A percentile compares a stretch with the other conserved stretches of the same genome.
phyloP scores from a whole-genome alignment of 73 alveolate species.

The Paramecium primaurelia region DNA sequence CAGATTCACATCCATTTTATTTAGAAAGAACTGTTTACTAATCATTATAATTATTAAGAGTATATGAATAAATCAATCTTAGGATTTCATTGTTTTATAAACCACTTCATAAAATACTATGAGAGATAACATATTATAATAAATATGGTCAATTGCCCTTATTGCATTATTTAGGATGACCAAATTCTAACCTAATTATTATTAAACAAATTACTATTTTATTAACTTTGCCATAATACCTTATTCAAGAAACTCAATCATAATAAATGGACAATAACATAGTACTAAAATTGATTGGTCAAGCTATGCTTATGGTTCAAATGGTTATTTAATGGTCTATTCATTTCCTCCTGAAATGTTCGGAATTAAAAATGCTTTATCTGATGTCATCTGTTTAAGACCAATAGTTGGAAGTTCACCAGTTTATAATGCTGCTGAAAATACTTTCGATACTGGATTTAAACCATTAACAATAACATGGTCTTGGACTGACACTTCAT shows the following conservation, averaged over 20 bases:
- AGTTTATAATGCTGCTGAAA: background rate
- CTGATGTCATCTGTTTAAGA: background rate
- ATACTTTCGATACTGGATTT: background rate
- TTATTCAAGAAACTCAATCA: background rate
- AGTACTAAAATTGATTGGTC: background rate
- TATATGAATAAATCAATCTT: background rate
- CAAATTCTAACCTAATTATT: background rate
- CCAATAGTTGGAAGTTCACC: background rate
- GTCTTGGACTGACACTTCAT: constrained; percentile 22
- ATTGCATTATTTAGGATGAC: background rate
- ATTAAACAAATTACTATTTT: background rate
- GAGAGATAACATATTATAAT: background rate
- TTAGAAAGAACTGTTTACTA: background rate
- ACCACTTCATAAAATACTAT: background rate
- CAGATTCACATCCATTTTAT: constrained; percentile 29
- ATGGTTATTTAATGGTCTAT: background rate
- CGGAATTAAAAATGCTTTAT: background rate
- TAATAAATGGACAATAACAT: background rate
- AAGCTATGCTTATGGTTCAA: background rate
- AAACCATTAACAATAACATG: background rate
- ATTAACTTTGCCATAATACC: constrained; percentile 2
- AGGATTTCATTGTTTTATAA: background rate
- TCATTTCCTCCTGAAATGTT: constrained; percentile 33
- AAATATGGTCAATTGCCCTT: background rate
- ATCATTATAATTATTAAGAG: constrained; percentile 22